A percentile compares a stretch with the other conserved stretches of the same genome.
Conservation (phyloP, 192 early-diverging fungal genomes). For the Geosiphon pyriformis region DNA sequence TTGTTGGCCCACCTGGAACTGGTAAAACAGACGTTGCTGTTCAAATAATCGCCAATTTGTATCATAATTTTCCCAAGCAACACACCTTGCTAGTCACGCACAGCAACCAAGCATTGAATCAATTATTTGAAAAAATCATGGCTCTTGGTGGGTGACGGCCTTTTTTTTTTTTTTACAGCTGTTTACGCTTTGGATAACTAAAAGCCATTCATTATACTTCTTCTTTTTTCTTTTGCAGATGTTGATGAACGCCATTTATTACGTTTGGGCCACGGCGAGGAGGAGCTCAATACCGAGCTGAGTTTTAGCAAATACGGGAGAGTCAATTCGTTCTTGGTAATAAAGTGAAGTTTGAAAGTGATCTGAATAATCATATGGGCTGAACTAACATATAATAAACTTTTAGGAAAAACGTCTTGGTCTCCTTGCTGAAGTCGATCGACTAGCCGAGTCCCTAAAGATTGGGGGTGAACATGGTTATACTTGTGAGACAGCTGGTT, state of each 20-base stretch:
- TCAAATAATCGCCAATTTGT: slow-evolving; percentile 92
- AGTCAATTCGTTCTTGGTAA: slow-evolving; percentile 77
- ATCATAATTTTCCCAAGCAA: slow-evolving; percentile 82
- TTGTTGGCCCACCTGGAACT: slow-evolving; percentile 97
- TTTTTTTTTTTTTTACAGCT: no score
- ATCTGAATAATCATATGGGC: no score
- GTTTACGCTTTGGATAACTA: no score
- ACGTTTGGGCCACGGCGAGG: slow-evolving; percentile 92
- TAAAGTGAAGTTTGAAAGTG: neutral
- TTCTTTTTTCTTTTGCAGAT: slow-evolving; percentile 36
- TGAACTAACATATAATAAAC: neutral
- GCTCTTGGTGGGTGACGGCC: slow-evolving; percentile 43
- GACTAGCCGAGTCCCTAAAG: slow-evolving; percentile 66
- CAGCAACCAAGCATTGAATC: slow-evolving; percentile 98
- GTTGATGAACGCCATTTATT: slow-evolving; percentile 93
- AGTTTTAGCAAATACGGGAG: slow-evolving; percentile 92
- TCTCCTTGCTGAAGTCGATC: slow-evolving; percentile 72
- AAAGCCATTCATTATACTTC: no score
- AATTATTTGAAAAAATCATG: slow-evolving; percentile 95
- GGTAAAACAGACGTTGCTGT: slow-evolving; percentile 98
- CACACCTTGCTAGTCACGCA: slow-evolving; percentile 92
- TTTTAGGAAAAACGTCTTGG: slow-evolving; percentile 59
- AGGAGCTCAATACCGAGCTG: slow-evolving; percentile 74
- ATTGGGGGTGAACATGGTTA: slow-evolving; percentile 83
- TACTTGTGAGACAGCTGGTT: slow-evolving; percentile 88